Percentiles rank a stretch among this genome's conserved stretches.
These are phyloP conservation scores for Puya raimondii DNA, from an alignment of 176 grass and related monocot genomes.

Conservation along the genomic window DNA sequence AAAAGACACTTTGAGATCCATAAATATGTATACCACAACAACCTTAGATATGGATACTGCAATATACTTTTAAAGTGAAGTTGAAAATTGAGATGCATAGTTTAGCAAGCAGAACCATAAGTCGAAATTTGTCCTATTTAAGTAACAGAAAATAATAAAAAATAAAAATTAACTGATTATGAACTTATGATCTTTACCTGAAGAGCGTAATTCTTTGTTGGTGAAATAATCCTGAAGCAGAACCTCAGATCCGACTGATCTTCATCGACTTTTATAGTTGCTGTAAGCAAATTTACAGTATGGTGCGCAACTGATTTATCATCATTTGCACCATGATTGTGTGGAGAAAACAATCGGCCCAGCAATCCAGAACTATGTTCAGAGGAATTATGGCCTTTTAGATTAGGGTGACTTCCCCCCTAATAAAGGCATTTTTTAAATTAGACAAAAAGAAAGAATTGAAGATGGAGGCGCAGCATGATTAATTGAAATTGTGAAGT, in stretches of 20 bases:
- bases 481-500: not conserved
- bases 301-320: conserved; percentile 93
- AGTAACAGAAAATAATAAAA: not conserved
- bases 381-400: conserved; percentile 44
- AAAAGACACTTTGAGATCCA: too few relatives aligned
- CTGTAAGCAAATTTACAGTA: conserved; percentile 94
- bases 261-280: conserved; percentile 93
- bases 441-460: conserved; percentile 4
- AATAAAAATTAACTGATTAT: not conserved
- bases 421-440: conserved; percentile 1
- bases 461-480: too few relatives aligned
- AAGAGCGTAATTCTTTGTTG: conserved; percentile 93
- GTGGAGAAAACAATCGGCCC: conserved; percentile 93
- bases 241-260: conserved; percentile 94
- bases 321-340: conserved; percentile 91
- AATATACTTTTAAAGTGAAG: too few relatives aligned
- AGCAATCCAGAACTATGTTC: conserved; percentile 94
- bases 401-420: conserved; percentile 58
- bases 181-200: conserved; percentile 37
- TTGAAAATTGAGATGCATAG: too few relatives aligned
- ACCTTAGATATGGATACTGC: too few relatives aligned
- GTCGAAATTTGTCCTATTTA: too few relatives aligned
- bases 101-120: too few relatives aligned
- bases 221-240: conserved; percentile 97
- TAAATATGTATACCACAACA: too few relatives aligned